Conservation (phyloP, 805 yeast genomes). For the Starmerella floris region DNA sequence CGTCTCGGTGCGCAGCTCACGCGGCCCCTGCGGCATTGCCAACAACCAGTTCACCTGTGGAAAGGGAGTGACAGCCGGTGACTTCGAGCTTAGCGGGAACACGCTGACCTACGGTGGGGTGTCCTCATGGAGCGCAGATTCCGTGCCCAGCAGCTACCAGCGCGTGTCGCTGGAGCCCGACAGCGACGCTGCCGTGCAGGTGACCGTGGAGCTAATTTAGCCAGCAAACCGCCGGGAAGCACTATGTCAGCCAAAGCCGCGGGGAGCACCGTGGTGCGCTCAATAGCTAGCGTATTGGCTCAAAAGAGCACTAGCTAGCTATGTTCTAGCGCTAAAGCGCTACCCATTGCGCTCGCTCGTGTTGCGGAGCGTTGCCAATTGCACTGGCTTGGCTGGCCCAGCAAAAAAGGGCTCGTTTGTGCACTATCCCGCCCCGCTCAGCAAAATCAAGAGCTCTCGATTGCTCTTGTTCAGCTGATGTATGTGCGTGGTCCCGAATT, state of each 20-base stretch:
- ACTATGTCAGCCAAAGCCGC: no score
- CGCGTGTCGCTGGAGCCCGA: slow-evolving; percentile 38
- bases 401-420: no score
- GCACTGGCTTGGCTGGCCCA: no score
- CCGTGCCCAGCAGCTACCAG: slow-evolving; percentile 32
- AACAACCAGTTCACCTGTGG: slow-evolving; percentile 29
- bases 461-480: no score
- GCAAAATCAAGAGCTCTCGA: no score
- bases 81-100: slow-evolving; percentile 41
- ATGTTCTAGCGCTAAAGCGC: neutral
- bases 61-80: slow-evolving; percentile 33
- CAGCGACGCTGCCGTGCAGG: neutral
- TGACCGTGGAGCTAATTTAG: neutral
- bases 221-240: no score
- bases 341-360: no score
- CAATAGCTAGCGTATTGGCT: no score
- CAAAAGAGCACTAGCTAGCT: neutral
- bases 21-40: slow-evolving; percentile 51
- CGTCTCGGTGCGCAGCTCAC: slow-evolving; percentile 50
- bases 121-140: slow-evolving; percentile 44
- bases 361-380: no score
- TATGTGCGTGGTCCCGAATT: no score
- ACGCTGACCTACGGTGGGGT: slow-evolving; percentile 51
- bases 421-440: no score
- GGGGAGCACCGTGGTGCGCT: no score